Percentiles rank a stretch among this genome's conserved stretches.
Evolutionary conservation across 2,329 filamentous ascomycete genomes (phyloP).

Genomic region (Chaetothyriales sp.): DNA sequence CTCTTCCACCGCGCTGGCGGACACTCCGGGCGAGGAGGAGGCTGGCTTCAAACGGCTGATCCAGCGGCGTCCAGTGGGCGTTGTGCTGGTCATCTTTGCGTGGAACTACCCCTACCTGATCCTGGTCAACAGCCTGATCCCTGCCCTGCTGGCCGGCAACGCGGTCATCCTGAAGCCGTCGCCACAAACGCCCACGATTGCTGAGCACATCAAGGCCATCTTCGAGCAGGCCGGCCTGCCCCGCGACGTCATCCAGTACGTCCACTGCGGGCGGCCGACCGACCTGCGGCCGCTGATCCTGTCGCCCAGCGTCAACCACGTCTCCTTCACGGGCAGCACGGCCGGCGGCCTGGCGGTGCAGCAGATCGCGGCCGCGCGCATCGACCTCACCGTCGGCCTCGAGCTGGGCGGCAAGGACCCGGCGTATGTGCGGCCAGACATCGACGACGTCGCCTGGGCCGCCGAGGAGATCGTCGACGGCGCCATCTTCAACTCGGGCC

Average conservation of each 20-base stretch:
- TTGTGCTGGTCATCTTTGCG: constrained; percentile 76
- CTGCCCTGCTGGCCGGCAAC: constrained; percentile 80
- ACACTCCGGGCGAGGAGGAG: constrained; percentile 67
- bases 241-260: constrained; percentile 71
- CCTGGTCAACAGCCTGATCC: constrained; percentile 80
- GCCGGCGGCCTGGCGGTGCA: constrained; percentile 76
- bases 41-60: constrained; percentile 84
- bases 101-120: constrained; percentile 98
- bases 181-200: constrained; percentile 84
- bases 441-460: constrained; percentile 76
- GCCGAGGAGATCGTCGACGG: constrained; percentile 92
- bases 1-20: constrained; percentile 54
- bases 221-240: constrained; percentile 72
- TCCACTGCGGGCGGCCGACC: constrained; percentile 68
- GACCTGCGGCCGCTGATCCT: constrained; percentile 66
- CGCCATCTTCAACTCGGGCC: constrained; percentile 95
- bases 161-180: constrained; percentile 88
- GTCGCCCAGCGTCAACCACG: constrained; percentile 58
- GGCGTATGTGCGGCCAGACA: constrained; percentile 72
- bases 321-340: constrained; percentile 91
- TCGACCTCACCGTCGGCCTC: constrained; percentile 51
- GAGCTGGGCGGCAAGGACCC: constrained; percentile 93
- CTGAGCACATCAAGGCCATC: constrained; percentile 62
- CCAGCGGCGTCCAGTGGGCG: constrained; percentile 72
- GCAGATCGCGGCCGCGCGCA: constrained; percentile 62